Percentiles rank a stretch among this genome's conserved stretches.
Evolutionary conservation across 139 green algal genomes (phyloP).

Genomic region (Micractinium sp.): DNA sequence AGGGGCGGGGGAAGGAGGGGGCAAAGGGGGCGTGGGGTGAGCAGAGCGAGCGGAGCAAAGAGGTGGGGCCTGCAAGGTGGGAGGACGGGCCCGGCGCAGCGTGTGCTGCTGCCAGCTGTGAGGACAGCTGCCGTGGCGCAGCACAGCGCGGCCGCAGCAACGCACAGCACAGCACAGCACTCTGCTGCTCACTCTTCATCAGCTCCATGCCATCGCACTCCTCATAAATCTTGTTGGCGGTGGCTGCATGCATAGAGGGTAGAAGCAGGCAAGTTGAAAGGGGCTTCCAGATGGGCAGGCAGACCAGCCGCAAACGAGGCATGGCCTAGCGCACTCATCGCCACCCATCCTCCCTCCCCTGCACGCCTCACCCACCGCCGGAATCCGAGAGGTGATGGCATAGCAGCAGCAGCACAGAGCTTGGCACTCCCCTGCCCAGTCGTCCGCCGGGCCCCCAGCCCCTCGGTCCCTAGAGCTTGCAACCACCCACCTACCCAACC

Average conservation of each 20-base stretch:
- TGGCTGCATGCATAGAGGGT: slow-evolving; percentile 14
- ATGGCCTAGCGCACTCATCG: not conserved
- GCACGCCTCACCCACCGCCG: too few species aligned
- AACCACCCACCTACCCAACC: too few species aligned
- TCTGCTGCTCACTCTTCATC: slow-evolving; percentile 33
- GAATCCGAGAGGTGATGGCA: too few species aligned
- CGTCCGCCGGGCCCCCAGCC: too few species aligned
- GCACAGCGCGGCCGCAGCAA: not conserved
- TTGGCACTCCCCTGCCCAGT: too few species aligned
- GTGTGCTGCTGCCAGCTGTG: not conserved
- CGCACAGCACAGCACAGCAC: not conserved
- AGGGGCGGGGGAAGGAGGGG: too few species aligned
- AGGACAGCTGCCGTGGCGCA: not conserved
- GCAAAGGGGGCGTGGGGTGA: not conserved
- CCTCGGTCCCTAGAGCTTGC: too few species aligned
- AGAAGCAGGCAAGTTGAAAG: not conserved
- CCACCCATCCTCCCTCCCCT: not conserved
- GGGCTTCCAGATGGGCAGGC: not conserved
- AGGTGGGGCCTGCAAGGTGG: too few species aligned
- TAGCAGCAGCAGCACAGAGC: too few species aligned
- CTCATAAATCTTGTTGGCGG: slow-evolving; percentile 80
- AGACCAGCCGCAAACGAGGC: not conserved
- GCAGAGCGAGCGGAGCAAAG: too few species aligned
- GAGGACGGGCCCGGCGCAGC: not conserved
- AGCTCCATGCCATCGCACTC: slow-evolving; percentile 95